These are phyloP conservation scores for Schizochytrium sp. DNA, from an alignment of 108 stramenopile genomes.

Conservation along the genomic window DNA sequence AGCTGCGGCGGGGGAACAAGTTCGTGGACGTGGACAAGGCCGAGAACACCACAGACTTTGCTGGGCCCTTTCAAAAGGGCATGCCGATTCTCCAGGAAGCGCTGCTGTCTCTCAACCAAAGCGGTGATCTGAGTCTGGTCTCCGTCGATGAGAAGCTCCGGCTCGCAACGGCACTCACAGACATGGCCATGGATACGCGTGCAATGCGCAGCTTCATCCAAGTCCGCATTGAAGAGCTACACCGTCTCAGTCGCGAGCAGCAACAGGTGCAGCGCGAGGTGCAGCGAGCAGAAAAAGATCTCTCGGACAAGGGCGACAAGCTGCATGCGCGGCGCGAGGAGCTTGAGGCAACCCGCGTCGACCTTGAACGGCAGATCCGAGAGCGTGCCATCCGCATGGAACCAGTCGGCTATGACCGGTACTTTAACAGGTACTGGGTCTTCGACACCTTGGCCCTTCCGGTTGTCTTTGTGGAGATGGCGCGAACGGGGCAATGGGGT, in stretches of 20 bases:
- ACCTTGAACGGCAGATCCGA: not conserved
- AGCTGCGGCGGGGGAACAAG: not conserved
- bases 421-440: slow-evolving; percentile 1
- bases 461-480: not conserved
- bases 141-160: not conserved
- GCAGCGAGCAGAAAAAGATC: not conserved
- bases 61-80: not conserved
- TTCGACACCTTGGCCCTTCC: not conserved
- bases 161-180: not conserved
- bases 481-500: not conserved
- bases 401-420: not conserved
- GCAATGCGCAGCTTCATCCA: not conserved
- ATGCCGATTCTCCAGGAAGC: not conserved
- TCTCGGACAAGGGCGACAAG: not conserved
- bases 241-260: not conserved
- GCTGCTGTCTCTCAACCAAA: not conserved
- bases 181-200: not conserved
- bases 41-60: not conserved
- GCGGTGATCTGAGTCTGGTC: not conserved
- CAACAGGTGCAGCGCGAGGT: not conserved
- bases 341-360: not conserved
- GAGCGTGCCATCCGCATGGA: not conserved
- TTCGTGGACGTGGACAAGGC: not conserved
- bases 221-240: not conserved
- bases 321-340: not conserved